Conservation (phyloP, 495 filamentous ascomycete species). For the Aspergillus avenaceus region DNA sequence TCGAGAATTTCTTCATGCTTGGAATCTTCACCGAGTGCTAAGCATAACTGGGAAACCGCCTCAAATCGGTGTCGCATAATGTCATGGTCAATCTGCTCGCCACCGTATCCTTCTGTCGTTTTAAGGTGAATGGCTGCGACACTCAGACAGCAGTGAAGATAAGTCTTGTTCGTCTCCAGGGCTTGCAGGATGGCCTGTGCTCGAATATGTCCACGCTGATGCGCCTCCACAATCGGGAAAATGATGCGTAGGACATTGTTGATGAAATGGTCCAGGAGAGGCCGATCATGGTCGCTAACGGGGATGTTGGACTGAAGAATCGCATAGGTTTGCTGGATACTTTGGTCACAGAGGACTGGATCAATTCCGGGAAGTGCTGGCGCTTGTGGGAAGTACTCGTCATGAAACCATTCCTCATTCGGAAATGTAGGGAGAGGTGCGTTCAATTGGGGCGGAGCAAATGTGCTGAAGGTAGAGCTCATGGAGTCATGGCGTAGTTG, state of each 20-base stretch:
- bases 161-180: constrained; percentile 84
- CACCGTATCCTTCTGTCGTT: constrained; percentile 60
- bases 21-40: constrained; percentile 72
- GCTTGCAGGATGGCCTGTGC: constrained; percentile 79
- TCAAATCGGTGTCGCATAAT: constrained; percentile 92
- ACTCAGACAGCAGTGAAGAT: constrained; percentile 93
- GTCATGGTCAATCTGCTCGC: constrained; percentile 81
- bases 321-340: constrained; percentile 17
- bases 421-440: constrained; percentile 61
- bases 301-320: constrained; percentile 68
- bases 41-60: constrained; percentile 80
- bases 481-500: constrained; percentile 78
- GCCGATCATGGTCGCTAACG: constrained; percentile 84
- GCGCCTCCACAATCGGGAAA: constrained; percentile 86
- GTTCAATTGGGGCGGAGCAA: constrained; percentile 68
- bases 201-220: constrained; percentile 73
- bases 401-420: constrained; percentile 71
- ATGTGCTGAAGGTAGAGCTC: constrained; percentile 83
- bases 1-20: constrained; percentile 88
- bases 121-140: constrained; percentile 94
- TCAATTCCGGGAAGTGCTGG: constrained; percentile 43
- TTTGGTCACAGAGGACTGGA: constrained; percentile 28
- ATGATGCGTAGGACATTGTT: constrained; percentile 81
- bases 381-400: constrained; percentile 57
- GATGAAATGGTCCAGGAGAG: constrained; percentile 88